These are phyloP conservation scores for Floccularia luteovirens DNA, from an alignment of 768 basidiomycete species.

Conservation along the genomic window DNA sequence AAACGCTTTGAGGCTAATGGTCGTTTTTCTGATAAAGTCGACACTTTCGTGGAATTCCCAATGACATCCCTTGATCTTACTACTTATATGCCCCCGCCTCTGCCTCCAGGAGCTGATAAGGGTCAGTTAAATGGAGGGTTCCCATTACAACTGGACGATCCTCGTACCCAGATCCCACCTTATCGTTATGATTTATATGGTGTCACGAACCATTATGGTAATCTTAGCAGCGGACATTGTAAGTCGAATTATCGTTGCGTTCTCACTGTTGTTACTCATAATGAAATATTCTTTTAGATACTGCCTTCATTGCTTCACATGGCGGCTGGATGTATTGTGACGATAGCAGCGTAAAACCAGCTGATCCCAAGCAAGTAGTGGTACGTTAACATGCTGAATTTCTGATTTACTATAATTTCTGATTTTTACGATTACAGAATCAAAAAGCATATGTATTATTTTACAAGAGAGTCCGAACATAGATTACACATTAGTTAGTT, in stretches of 20 bases:
- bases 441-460: conserved; percentile 77
- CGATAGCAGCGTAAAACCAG: conserved; percentile 77
- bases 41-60: conserved; percentile 92
- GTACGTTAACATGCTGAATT: conserved; percentile 33
- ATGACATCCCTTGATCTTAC: conserved; percentile 52
- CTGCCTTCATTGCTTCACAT: conserved; percentile 82
- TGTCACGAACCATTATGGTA: conserved; percentile 95
- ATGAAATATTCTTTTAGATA: conserved; percentile 47
- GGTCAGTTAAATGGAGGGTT: conserved; percentile 35
- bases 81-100: conserved; percentile 78
- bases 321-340: conserved; percentile 93
- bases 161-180: conserved; percentile 76
- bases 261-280: neutral
- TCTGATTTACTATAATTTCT: conserved; percentile 5
- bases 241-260: conserved; percentile 21
- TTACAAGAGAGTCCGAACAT: conserved; percentile 58
- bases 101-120: conserved; percentile 57
- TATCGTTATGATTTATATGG: conserved; percentile 92
- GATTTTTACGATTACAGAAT: conserved; percentile 18
- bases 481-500: conserved; percentile 26
- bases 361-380: conserved; percentile 75
- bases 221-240: conserved; percentile 95
- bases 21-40: conserved; percentile 92
- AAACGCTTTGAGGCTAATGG: conserved; percentile 91
- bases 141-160: conserved; percentile 52